Evolutionary conservation across 805 yeast species (phyloP).

Genomic region (Candida suzukii): DNA sequence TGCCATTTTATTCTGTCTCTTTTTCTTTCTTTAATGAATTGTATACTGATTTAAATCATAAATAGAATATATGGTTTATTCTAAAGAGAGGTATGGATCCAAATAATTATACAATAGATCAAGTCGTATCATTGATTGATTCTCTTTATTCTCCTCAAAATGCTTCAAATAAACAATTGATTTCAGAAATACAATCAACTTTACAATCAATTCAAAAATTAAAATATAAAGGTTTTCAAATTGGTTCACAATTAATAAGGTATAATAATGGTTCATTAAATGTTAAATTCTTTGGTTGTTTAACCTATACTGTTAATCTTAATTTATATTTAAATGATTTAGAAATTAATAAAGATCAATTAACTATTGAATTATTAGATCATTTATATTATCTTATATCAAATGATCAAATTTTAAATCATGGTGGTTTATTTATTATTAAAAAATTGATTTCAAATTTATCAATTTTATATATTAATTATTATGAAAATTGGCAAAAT

Average conservation of each 20-base stretch:
- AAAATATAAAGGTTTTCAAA: conserved; percentile 37
- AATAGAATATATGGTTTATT: no score
- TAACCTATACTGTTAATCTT: conserved; percentile 63
- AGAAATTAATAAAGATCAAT: conserved; percentile 1
- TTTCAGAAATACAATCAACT: conserved; percentile 40
- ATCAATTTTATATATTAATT: conserved; percentile 37
- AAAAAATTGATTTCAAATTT: conserved; percentile 53
- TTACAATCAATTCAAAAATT: conserved; percentile 57
- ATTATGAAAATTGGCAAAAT: conserved; percentile 30
- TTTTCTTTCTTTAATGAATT: no score
- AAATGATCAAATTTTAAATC: conserved; percentile 9
- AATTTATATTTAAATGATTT: conserved; percentile 20
- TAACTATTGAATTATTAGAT: conserved; percentile 5
- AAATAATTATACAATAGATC: background rate
- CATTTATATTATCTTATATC: conserved; percentile 9
- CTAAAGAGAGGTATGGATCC: background rate
- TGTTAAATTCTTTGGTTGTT: conserved; percentile 73
- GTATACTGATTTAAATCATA: no score
- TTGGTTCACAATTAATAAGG: conserved; percentile 49
- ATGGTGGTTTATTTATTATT: conserved; percentile 34
- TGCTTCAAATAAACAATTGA: conserved; percentile 31
- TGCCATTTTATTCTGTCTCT: no score
- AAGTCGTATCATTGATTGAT: conserved; percentile 26
- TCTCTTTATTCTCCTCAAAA: conserved; percentile 25
- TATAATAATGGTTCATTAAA: conserved; percentile 28